Base-by-base conservation (phyloP, 2,329 filamentous ascomycete genomes). In the Didymosphaeria variabile region DNA sequence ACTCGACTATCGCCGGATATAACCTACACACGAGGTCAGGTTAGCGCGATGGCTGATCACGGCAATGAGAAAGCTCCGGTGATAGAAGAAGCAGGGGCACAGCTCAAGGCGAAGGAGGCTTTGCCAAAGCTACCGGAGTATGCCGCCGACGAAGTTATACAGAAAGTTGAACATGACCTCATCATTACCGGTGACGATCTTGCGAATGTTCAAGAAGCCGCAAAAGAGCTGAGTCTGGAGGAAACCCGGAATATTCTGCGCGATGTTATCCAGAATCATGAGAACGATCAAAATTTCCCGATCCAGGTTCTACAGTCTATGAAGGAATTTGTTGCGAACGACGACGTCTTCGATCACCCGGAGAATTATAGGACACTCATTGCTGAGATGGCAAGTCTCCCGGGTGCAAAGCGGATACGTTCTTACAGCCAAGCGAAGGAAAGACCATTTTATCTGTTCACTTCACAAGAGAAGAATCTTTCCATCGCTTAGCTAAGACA, bases 201-300 rank as follows among this genome's bases (percentile, higher is more conserved):
- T 38, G 57, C 60, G 3, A 52, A 55, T 10, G 60, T 57, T 2
- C 50, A 62, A 38, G 32, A 56, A 46, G 46, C 45, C 29, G 60
- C 60, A 21, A 56, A 56, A 23, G 47, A 42, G 13, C 31, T 62
- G 13, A 59, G 36, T 19, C 21, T 62, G 51, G 57, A 59, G 13
- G 56, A 62, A 17, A 57, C 58, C 2, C 26, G 44, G n/a, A 32
- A 49, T 34, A 60, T 63, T 29, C 32, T 63, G 34, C 46, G 47
- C 21, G 40, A 79, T 21, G 79, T 83, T 8, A 63, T 83, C 19
- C 66, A 74, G 9, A 78, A 83, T 23, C 79, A 84, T 63, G 76
- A 80, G 44, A 72, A 78, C 31, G 83, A 84, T 56, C 82, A 81
- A 36, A 85, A 85, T 71, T 85, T 85, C 57, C 80, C 81, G 0